Conservation (phyloP, 495 filamentous ascomycete species). For the Aspergillus cristatus region DNA sequence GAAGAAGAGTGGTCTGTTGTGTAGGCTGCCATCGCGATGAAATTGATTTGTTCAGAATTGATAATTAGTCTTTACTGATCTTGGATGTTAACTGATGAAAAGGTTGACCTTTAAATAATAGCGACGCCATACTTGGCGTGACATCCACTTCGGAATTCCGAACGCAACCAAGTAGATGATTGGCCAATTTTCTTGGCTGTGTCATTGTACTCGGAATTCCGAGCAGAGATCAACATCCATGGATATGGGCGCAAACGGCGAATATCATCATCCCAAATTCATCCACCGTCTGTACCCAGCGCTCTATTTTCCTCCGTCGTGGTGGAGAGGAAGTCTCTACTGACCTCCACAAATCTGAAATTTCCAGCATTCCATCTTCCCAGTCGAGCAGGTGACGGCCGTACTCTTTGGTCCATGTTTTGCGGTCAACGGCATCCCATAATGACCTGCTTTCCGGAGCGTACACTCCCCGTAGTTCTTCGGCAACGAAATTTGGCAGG, state of each 20-base stretch:
- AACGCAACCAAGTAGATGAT: too few species aligned
- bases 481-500: slow-evolving; percentile 32
- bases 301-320: slow-evolving; percentile 12
- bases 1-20: slow-evolving; percentile 40
- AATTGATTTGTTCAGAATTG: too few species aligned
- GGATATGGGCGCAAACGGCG: slow-evolving; percentile 19
- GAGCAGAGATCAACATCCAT: slow-evolving; percentile 15
- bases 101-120: too few species aligned
- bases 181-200: too few species aligned
- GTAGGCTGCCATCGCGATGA: slow-evolving; percentile 24
- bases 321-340: slow-evolving; percentile 7
- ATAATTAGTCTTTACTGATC: too few species aligned
- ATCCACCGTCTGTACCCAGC: slow-evolving; percentile 19
- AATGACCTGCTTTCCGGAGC: slow-evolving; percentile 24
- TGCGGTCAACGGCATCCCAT: slow-evolving; percentile 28
- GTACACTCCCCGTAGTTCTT: slow-evolving; percentile 24
- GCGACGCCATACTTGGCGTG: too few species aligned
- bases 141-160: too few species aligned
- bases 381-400: slow-evolving; percentile 29
- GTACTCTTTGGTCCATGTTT: slow-evolving; percentile 31
- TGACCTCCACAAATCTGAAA: slow-evolving; percentile 34
- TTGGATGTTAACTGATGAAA: too few species aligned
- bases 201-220: too few species aligned
- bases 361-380: slow-evolving; percentile 28
- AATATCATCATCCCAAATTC: slow-evolving; percentile 27